Evolutionary conservation across 2,329 filamentous ascomycete genomes (phyloP).

Genomic region (Microdochium paspali): DNA sequence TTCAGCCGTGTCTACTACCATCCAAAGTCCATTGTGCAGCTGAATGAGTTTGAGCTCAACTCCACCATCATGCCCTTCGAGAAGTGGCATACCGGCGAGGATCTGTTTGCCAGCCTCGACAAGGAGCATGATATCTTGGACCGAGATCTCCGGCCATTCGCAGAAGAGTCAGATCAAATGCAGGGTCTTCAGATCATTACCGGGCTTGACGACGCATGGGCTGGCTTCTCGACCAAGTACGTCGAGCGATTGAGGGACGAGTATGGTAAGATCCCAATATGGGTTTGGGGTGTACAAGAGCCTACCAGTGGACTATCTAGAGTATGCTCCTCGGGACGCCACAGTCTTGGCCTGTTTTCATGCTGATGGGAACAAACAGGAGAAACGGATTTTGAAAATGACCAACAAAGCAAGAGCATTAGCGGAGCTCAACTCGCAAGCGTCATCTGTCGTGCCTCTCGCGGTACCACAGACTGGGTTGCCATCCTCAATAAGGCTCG

Average conservation of each 20-base stretch:
- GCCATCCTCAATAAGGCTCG: conserved; percentile 49
- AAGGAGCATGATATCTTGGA: conserved; percentile 81
- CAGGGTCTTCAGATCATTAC: conserved; percentile 77
- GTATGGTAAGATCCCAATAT: conserved; percentile 77
- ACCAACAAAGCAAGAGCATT: conserved; percentile 69
- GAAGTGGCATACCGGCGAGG: conserved; percentile 62
- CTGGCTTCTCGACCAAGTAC: conserved; percentile 65
- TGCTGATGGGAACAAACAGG: conserved; percentile 25
- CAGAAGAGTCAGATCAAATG: conserved; percentile 87
- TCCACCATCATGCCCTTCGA: conserved; percentile 77
- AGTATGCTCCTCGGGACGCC: conserved; percentile 28
- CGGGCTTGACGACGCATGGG: conserved; percentile 70
- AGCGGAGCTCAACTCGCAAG: conserved; percentile 56
- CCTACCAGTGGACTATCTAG: conserved; percentile 39
- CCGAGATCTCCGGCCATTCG: conserved; percentile 78
- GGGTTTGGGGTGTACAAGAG: conserved; percentile 78
- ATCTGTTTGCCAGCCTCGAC: conserved; percentile 65
- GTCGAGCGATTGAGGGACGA: conserved; percentile 77
- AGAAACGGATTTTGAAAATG: conserved; percentile 54
- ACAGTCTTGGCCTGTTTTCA: not conserved
- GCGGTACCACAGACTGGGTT: conserved; percentile 47
- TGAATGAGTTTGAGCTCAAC: conserved; percentile 79
- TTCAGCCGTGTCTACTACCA: conserved; percentile 91
- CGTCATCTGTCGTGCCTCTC: conserved; percentile 72
- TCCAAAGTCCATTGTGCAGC: conserved; percentile 75